Conservation (phyloP, 768 basidiomycete species). For the Boletus sp. region DNA sequence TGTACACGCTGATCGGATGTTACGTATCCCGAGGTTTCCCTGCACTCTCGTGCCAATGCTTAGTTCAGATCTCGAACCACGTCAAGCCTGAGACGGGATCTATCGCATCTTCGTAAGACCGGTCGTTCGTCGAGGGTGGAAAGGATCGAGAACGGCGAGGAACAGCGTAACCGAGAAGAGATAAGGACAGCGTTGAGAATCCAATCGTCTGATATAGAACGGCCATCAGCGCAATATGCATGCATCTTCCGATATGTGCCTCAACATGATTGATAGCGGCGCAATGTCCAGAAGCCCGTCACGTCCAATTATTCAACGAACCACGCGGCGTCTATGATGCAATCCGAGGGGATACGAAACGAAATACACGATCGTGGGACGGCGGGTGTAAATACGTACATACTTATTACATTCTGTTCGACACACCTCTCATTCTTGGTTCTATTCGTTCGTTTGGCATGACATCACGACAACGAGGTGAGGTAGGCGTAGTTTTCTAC, state of each 20-base stretch:
- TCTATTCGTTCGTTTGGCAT: neutral
- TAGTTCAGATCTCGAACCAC: neutral
- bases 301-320: neutral
- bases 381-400: conserved; percentile 10
- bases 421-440: neutral
- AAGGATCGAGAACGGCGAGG: neutral
- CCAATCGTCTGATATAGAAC: neutral
- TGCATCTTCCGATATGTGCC: neutral
- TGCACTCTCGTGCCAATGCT: neutral
- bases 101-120: neutral
- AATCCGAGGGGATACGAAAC: conserved; percentile 1
- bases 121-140: neutral
- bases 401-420: neutral
- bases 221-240: neutral
- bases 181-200: neutral
- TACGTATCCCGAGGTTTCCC: neutral
- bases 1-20: neutral
- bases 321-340: conserved; percentile 3
- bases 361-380: conserved; percentile 3
- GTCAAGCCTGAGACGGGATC: neutral
- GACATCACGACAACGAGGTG: conserved; percentile 21
- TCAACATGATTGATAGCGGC: neutral
- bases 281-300: neutral
- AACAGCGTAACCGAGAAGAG: neutral
- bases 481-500: conserved; percentile 14